phyloP scores from a whole-genome alignment of 2,329 filamentous ascomycete species.

The Thyridium curvatum region DNA sequence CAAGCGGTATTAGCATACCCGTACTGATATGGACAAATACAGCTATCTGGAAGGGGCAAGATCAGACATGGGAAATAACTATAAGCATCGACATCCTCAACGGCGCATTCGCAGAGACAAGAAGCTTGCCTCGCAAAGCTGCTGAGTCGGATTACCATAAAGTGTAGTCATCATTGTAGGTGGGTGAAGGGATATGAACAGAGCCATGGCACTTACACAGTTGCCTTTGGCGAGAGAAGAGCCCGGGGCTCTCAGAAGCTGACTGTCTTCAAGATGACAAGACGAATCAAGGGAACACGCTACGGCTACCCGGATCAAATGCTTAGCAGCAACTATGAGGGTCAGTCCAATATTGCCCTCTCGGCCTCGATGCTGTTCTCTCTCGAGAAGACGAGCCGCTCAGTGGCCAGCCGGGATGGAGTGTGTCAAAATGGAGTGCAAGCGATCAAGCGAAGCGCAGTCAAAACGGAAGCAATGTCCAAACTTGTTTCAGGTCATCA shows the following conservation, averaged over 20 bases:
- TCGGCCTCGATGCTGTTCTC: not conserved
- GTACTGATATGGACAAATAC: no score
- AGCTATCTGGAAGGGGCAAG: no score
- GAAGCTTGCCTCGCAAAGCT: slow-evolving; percentile 3
- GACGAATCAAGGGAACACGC: slow-evolving; percentile 1
- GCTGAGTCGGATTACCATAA: slow-evolving; percentile 21
- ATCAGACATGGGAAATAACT: no score
- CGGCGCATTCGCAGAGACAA: no score
- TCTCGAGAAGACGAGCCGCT: no score
- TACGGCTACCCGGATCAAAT: slow-evolving; percentile 6
- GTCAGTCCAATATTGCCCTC: no score
- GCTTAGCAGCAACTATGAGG: not conserved
- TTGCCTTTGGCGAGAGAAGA: no score
- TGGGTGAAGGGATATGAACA: not conserved
- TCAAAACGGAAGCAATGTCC: slow-evolving; percentile 34
- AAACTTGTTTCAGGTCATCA: slow-evolving; percentile 62
- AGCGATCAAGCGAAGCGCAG: not conserved
- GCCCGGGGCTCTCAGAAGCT: no score
- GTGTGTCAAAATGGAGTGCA: not conserved
- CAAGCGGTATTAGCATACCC: no score
- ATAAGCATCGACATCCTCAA: no score
- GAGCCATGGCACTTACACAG: no score
- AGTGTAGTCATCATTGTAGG: slow-evolving; percentile 13
- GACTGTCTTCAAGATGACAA: no score
- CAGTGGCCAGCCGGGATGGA: slow-evolving; percentile 1